Evolutionary conservation across 192 early-diverging fungal species (phyloP).

Genomic region (Coemansia sp.): DNA sequence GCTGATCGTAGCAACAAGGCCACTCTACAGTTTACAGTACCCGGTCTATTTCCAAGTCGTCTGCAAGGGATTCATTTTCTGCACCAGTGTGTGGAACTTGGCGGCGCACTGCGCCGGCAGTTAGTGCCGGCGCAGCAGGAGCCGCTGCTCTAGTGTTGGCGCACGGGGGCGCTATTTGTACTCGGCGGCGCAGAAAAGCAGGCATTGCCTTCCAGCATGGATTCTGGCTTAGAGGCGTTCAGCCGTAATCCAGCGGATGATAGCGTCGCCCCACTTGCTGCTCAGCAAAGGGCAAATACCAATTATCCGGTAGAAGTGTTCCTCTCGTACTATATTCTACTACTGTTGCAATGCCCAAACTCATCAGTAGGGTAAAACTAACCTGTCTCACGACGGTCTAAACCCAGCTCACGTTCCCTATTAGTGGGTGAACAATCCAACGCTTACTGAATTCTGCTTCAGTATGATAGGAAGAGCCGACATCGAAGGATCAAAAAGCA

Average conservation of each 20-base stretch:
- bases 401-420: conserved; percentile 90
- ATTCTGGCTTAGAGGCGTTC: conserved; percentile 76
- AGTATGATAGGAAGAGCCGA: conserved; percentile 84
- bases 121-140: not conserved
- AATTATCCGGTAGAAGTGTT: conserved; percentile 73
- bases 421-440: conserved; percentile 87
- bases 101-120: not conserved
- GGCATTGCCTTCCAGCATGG: conserved; percentile 60
- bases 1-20: conserved; percentile 36
- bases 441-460: conserved; percentile 84
- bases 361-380: conserved; percentile 93
- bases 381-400: conserved; percentile 95
- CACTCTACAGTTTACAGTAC: conserved; percentile 39
- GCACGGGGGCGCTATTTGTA: conserved; percentile 3
- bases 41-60: conserved; percentile 25
- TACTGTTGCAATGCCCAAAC: conserved; percentile 65
- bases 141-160: conserved; percentile 1
- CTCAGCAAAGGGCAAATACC: conserved; percentile 70
- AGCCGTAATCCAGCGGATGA: conserved; percentile 73
- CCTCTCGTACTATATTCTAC: conserved; percentile 77
- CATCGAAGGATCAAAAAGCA: conserved; percentile 86
- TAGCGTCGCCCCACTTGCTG: conserved; percentile 73
- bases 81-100: conserved; percentile 18
- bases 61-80: conserved; percentile 16
- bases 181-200: conserved; percentile 2